Evolutionary conservation across 495 filamentous ascomycete species (phyloP), one percentile per base, ranked within the genome.

Genomic region (Hyaloscypha hepaticicola): DNA sequence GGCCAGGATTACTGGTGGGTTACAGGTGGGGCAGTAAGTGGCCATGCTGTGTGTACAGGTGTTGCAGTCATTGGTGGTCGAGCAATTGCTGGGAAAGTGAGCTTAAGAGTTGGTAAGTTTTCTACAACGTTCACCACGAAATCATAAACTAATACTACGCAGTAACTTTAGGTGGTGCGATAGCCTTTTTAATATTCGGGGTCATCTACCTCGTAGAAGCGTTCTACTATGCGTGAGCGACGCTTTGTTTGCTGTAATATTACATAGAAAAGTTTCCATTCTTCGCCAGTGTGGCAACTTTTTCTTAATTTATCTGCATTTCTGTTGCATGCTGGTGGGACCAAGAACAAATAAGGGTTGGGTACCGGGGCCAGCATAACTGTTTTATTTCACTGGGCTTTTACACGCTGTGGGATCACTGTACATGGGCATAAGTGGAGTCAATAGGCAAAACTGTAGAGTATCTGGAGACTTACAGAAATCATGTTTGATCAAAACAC

Each of bases 1-100:
- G 95, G 95, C 3, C 91, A 96, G 77, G 96, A 98, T 73, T 98
- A 98, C 73, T 98, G 93, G 95, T 97, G 93, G 92, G 95, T 99
- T 19, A 97, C 92, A 4, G 79, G 92, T 60, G 95, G 95, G 59
- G 93, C 95, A 8, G 85, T 96, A 51, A 80, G 85, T 5, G 95
- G 96, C 45, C 95, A 99, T 75, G 88, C 85, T 28, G 82, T 92
- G 56, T 99, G 95, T 77, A 99, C 95, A 7, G 88, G 89, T 28
- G 88, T 90, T 50, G 95, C 95, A n/a, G 95, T 99, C 22, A 82
- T 99, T 63, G 95, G 95, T 7, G 95, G 95, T 41, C 81, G 91
- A 68, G 95, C 94, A 58, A 89, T 99, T 71, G 95, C 95, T 51
- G 95, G 94, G 24, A 87, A 83, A 76, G 96, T 99, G 63, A 97